Evolutionary conservation across 345 rosid species (phyloP), one percentile per base, ranked within the genome.

Genomic region (Acer saccharum): DNA sequence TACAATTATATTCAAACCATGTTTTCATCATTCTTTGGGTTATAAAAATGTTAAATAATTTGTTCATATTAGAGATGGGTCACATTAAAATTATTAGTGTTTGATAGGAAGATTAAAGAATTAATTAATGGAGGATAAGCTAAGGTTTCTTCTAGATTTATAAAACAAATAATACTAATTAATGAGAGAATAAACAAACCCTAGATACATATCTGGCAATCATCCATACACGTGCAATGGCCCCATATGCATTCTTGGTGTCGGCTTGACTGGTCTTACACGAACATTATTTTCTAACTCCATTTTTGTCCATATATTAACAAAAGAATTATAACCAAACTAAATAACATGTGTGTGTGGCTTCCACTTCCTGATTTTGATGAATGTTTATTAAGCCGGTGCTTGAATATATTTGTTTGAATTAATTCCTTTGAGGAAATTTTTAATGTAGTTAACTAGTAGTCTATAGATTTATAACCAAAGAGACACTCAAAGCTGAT

Each of bases 181-280:
- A 11, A 25, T 21, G 64, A 65, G 69, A 48, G 16, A 60, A 35
- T 41, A 60, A 61, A 32, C 3, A 68, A 74, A 57, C 68, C 76
- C 57, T 78, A 68, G 77, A 78, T 83, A n/a, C 10, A 46, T 10
- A 78, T 68, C 43, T 68, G 78, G 79, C 75, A 79, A 86, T 85
- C 79, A 82, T 75, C 35, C 66, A 81, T 67, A 80, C 90, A 87
- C 91, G 92, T 87, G 89, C 83, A 73, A 80, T 70, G 90, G 94
- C 79, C 91, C 92, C 91, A 86, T 68, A 32, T 81, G 86, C 76
- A 83, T 71, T 54, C 20, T 68, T 25, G 68, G 71, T 89, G 94
- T 89, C 91, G 88, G 90, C 79, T 89, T 90, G 94, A 89, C 94
- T 72, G 78, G 91, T 85, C 92, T 35, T 70, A 35, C 65, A 54